Percentiles rank a stretch among this genome's conserved stretches.
phyloP scores from a whole-genome alignment of 2,329 filamentous ascomycete species.

The Leptographium galeiforme region DNA sequence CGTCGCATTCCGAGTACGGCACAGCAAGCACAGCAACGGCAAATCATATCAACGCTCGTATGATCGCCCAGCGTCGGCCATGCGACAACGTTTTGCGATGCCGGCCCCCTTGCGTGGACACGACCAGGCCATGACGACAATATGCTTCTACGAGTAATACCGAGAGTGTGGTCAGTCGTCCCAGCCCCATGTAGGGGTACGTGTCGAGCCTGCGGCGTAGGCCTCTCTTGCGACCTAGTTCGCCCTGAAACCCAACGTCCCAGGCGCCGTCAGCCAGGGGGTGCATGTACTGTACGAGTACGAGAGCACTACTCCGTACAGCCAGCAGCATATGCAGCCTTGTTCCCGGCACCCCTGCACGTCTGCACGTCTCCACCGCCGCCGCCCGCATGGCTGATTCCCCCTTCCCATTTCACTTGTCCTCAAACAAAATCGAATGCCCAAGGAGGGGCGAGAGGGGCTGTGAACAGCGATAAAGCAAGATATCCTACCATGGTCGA shows the following conservation, averaged over 20 bases:
- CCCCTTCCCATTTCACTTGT: neutral
- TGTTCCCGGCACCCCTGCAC: neutral
- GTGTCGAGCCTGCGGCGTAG: neutral
- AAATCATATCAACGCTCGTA: too few species aligned
- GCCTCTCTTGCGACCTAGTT: neutral
- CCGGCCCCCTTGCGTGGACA: neutral
- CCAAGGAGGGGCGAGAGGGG: neutral
- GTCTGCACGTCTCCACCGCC: neutral
- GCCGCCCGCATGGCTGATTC: neutral
- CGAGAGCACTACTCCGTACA: neutral
- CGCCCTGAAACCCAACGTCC: neutral
- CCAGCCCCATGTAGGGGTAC: neutral
- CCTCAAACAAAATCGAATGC: neutral
- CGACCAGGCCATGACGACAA: neutral
- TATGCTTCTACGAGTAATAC: neutral
- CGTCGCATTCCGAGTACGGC: too few species aligned
- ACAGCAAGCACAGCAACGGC: too few species aligned
- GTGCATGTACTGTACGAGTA: neutral
- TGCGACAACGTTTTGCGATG: neutral
- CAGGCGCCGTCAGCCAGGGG: neutral
- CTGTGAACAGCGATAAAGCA: neutral
- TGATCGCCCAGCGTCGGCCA: too few species aligned
- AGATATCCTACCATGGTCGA: neutral
- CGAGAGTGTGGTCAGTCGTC: neutral
- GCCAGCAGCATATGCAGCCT: neutral